Evolutionary conservation across 2,329 filamentous ascomycete species (phyloP), one percentile per base, ranked within the genome.

Genomic region (Neonectria neomacrospora): DNA sequence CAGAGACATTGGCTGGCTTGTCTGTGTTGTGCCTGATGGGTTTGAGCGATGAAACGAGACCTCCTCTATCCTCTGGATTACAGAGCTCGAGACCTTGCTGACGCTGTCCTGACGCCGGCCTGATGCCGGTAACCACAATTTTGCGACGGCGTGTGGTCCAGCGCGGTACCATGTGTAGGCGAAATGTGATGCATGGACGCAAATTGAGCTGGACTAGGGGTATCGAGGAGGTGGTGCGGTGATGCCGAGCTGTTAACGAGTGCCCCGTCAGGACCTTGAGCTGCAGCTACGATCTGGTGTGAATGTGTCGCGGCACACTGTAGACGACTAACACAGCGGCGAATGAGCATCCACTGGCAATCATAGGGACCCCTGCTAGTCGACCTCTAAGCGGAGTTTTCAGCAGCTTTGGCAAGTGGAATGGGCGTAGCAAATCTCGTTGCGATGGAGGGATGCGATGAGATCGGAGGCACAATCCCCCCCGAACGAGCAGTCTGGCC

Each of bases 401-500:
- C 47, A 65, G 56, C 63, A 69, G 53, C 61, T 57, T 61, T 63
- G 37, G n/a, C 16, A 41, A 18, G 65, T 65, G 64, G 67, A 64
- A 54, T 51, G 58, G 67, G 60, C 65, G 63, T 58, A 67, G 54
- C 58, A 67, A 73, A 73, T 73, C 65, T 73, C 68, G 71, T 63
- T 69, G 61, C 34, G 63, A 20, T 64, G 67, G 54, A 67, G 54
- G 61, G 52, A 63, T 56, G 62, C 23, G 64, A 71, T 71, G 62
- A 64, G 70, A 70, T 70, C 65, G 56, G 59, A 61, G 47, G 54
- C 45, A 61, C 50, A 61, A 58, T 52, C 26, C 6, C 26, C 56
- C 55, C 20, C 39, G 52, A 62, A 61, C 52, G 58, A 58, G 50
- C 26, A 52, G 51, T 42, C 58, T 39, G 54, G 44, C 23, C 32